Evolutionary conservation across 352 stramenopile species (phyloP), one percentile per base, ranked within the genome.

Genomic region (Lagenidium sp.): DNA sequence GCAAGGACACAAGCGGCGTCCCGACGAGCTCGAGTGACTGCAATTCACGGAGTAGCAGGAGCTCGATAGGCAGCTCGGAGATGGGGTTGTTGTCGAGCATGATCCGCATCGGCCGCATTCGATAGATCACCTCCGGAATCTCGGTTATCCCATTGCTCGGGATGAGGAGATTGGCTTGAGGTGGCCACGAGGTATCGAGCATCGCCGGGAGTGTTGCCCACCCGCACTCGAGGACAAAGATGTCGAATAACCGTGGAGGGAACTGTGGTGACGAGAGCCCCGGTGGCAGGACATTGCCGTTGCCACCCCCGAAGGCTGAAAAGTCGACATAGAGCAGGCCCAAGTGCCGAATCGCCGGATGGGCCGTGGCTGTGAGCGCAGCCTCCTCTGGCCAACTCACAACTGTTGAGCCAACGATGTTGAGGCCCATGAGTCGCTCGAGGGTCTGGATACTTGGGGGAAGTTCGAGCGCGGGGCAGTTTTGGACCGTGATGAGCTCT

Each of bases 371-470:
- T 0, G 59, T 60, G 4, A 77, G 18, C 8, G 59, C 62, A 1
- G 63, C 65, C 11, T 46, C 53, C 6, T 43, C 29, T 0, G 47
- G 32, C 62, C 65, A 75, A 15, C 23, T 28, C 2, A n/a, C 19
- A 4, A 80, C 47, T 6, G 52, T 72, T 0, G 62, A 66, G 21
- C 60, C 69, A 37, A 66, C 67, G 22, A 77, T 51, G 26, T 77
- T 71, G 1, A 72, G 16, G 0, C 56, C 34, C 15, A 67, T 40
- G 4, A 80, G 44, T 1, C 25, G 19, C 4, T 56, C 57, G 39
- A 80, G 68, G 3, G 50, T 12, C 7, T 59, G 35, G 1, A 80
- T 16, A 4, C 43, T 47, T 2, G 41, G 18, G 2, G 64, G 53
- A 10, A 77, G 49, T 21, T 74, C 61, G 7, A 80, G 31, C 7